These are phyloP conservation scores for Phytomonas sp. DNA, from an alignment of 208 protist genomes.

Conservation along the genomic window DNA sequence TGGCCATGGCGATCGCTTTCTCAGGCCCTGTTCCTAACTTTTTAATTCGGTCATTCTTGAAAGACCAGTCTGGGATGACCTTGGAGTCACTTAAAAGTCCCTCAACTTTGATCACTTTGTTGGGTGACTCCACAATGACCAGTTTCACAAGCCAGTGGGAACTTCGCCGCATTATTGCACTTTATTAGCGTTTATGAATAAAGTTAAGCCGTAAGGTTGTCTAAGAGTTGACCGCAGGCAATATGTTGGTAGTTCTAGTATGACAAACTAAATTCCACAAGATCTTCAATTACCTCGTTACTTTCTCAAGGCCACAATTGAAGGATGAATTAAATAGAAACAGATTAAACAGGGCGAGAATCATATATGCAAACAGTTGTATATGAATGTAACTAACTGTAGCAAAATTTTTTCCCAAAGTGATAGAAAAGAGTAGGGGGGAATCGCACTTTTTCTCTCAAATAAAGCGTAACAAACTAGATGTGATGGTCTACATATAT, in stretches of 20 bases:
- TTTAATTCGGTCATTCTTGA: slow-evolving; percentile 34
- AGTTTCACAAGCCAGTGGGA: slow-evolving; percentile 58
- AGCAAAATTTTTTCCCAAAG: neutral
- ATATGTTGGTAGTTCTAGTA: neutral
- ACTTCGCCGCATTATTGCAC: slow-evolving; percentile 48
- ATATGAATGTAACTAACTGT: neutral
- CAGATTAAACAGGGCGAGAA: neutral
- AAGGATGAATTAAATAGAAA: neutral
- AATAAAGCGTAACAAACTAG: neutral
- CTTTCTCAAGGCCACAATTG: slow-evolving; percentile 3
- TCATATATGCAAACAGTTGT: neutral
- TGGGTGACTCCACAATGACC: slow-evolving; percentile 89
- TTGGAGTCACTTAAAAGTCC: slow-evolving; percentile 69
- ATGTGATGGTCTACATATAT: slow-evolving; percentile 1
- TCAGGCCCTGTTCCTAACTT: slow-evolving; percentile 46
- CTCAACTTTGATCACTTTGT: slow-evolving; percentile 88
- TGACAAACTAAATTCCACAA: neutral
- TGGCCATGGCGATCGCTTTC: slow-evolving; percentile 76
- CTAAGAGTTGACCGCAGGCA: neutral
- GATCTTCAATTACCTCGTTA: neutral
- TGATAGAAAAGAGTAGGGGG: slow-evolving; percentile 9
- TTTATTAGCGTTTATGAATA: neutral
- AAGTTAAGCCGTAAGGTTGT: neutral
- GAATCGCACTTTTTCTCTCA: neutral
- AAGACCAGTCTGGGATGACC: slow-evolving; percentile 82